Evolutionary conservation across 148 eudicot species (phyloP), one percentile per base, ranked within the genome.

Genomic region (Fagopyrum esculentum): DNA sequence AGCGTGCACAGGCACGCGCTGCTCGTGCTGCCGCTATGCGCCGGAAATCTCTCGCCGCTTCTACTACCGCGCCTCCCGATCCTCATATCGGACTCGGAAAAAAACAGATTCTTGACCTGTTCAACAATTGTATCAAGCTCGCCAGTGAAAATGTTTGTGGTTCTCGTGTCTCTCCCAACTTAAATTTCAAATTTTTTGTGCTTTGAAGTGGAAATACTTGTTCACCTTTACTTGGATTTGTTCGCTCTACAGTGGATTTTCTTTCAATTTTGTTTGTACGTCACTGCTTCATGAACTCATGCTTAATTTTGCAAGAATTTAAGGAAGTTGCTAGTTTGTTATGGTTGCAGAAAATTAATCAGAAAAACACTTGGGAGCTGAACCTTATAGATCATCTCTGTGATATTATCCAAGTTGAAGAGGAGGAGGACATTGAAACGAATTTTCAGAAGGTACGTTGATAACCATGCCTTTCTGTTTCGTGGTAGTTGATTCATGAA

Each of bases 321-420:
- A n/a, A n/a, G 26, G 29, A 43, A 43, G 17, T 13, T 40, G 61
- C 61, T 56, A 7, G 26, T 56, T 17, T 56, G 12, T 68, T 52
- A 7, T 29, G 35, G 54, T 46, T 82, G 81, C 85, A 94, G 98
- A 94, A 92, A 92, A 94, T 94, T 64, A 94, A 90, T 76, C 98
- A 94, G 81, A 94, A 92, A 83, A 94, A 94, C 72, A 94, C 98
- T 0, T 94, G 98, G 98, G 98, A 94, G 82, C 86, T 94, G 81
- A 81, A 82, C 80, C 81, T 94, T 87, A 94, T 94, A 19, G 98
- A 94, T 75, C 97, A 94, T 84, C 87, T 94, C n/a, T 81, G 85
- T 73, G 93, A 91, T 51, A 87, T 94, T 61, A 85, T 94, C 45
- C 91, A 88, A 77, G 95, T 90, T 44, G 98, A 91, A 76, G 90